Conservation (phyloP, 164 flowering plant genomes). For the Chimonanthus salicifolius region DNA sequence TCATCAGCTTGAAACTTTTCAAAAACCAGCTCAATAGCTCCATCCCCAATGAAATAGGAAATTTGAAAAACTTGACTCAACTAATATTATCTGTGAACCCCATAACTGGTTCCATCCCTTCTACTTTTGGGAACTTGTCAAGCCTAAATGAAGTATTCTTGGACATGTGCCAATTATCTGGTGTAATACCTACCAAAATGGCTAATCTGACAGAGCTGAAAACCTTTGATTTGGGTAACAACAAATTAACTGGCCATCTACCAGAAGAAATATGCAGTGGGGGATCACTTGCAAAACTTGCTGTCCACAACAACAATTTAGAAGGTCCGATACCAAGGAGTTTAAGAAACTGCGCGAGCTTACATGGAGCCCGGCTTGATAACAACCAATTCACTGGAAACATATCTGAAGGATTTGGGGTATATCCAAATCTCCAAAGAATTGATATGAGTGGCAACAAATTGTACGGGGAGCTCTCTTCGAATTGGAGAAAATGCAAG, state of each 20-base stretch:
- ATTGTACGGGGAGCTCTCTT: conserved; percentile 6
- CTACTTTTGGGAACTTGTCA: neutral
- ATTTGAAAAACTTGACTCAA: too few relatives aligned
- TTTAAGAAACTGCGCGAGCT: conserved; percentile 15
- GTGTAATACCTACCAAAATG: neutral
- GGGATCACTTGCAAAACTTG: conserved; percentile 8
- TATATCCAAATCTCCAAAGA: conserved; percentile 8
- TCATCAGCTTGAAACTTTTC: too few relatives aligned
- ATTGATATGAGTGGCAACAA: neutral
- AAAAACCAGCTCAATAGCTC: too few relatives aligned
- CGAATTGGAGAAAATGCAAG: neutral
- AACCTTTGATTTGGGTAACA: conserved; percentile 7
- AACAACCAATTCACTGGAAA: conserved; percentile 16
- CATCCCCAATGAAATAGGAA: too few relatives aligned
- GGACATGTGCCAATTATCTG: neutral
- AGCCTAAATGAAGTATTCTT: neutral
- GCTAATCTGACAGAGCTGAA: neutral
- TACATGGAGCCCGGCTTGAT: conserved; percentile 17
- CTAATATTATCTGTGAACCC: too few relatives aligned
- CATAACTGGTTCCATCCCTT: neutral
- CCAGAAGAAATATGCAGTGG: conserved; percentile 16
- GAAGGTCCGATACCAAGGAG: conserved; percentile 20
- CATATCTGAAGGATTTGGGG: conserved; percentile 13
- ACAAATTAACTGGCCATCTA: conserved; percentile 18
- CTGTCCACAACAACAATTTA: conserved; percentile 12